A percentile compares a stretch with the other conserved stretches of the same genome.
Evolutionary conservation across 2,329 filamentous ascomycete species (phyloP).

Genomic region (Phaeosphaeria sp.): DNA sequence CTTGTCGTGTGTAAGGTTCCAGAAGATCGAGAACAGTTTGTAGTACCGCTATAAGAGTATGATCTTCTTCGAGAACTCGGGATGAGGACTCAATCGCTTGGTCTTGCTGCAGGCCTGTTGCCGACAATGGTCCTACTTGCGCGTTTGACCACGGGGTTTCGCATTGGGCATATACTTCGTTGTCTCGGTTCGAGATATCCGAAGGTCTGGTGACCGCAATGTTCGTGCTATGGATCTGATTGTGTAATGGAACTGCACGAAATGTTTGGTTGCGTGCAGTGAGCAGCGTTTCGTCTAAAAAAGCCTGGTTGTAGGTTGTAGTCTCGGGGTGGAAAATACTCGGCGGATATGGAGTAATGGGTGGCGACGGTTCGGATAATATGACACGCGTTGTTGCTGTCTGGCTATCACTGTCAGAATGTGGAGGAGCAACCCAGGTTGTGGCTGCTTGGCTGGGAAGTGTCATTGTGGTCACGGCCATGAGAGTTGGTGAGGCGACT

Average conservation of each 20-base stretch:
- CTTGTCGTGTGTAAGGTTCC: background rate
- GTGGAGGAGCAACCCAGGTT: no score
- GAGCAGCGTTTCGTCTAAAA: background rate
- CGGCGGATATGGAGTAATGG: background rate
- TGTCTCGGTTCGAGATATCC: background rate
- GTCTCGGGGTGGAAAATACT: background rate
- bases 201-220: no score
- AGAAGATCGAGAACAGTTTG: background rate
- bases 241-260: background rate
- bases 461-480: background rate
- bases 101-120: background rate
- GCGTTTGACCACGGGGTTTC: background rate
- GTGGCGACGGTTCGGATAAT: background rate
- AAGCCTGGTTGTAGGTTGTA: background rate
- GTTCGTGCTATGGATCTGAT: no score
- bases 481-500: background rate
- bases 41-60: background rate
- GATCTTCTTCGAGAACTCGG: background rate
- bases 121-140: background rate
- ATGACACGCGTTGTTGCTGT: background rate
- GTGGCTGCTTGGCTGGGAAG: background rate
- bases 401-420: no score
- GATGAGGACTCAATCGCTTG: background rate
- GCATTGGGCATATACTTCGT: background rate
- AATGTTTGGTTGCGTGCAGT: background rate